Percentiles rank a stretch among this genome's conserved stretches.
These are phyloP conservation scores for Neospermospora avenae DNA, from an alignment of 2,329 filamentous ascomycete genomes.

Conservation along the genomic window DNA sequence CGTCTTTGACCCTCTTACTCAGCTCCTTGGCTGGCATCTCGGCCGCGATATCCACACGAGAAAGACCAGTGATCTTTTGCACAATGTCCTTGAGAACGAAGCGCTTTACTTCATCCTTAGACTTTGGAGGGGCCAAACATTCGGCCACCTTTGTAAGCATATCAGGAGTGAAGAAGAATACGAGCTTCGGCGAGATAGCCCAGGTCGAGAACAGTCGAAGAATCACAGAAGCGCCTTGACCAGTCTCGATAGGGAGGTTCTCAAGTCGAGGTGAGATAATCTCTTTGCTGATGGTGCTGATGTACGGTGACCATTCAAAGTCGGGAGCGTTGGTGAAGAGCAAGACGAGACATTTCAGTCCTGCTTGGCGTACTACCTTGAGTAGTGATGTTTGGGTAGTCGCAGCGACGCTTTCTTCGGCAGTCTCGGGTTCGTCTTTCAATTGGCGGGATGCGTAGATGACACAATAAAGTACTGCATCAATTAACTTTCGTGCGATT, in stretches of 20 bases:
- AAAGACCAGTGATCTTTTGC: conserved; percentile 61
- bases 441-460: conserved; percentile 65
- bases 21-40: conserved; percentile 23
- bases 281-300: conserved; percentile 67
- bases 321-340: conserved; percentile 71
- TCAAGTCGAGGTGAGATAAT: conserved; percentile 73
- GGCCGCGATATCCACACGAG: conserved; percentile 47
- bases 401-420: conserved; percentile 36
- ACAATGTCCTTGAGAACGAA: conserved; percentile 73
- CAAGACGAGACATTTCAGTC: conserved; percentile 78
- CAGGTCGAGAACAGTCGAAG: conserved; percentile 79
- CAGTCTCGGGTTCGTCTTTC: conserved; percentile 34
- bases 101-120: conserved; percentile 82
- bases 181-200: conserved; percentile 64
- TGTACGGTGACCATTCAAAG: conserved; percentile 71
- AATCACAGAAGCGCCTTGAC: conserved; percentile 82
- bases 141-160: conserved; percentile 68
- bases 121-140: conserved; percentile 66
- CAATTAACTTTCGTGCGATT: conserved; percentile 66
- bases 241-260: conserved; percentile 78
- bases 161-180: conserved; percentile 65
- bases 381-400: conserved; percentile 53
- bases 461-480: conserved; percentile 78
- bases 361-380: conserved; percentile 64
- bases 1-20: conserved; percentile 46